Evolutionary conservation across 1,284 basidiomycete genomes (phyloP).

Genomic region (Melanopsichium pennsylvanicum): DNA sequence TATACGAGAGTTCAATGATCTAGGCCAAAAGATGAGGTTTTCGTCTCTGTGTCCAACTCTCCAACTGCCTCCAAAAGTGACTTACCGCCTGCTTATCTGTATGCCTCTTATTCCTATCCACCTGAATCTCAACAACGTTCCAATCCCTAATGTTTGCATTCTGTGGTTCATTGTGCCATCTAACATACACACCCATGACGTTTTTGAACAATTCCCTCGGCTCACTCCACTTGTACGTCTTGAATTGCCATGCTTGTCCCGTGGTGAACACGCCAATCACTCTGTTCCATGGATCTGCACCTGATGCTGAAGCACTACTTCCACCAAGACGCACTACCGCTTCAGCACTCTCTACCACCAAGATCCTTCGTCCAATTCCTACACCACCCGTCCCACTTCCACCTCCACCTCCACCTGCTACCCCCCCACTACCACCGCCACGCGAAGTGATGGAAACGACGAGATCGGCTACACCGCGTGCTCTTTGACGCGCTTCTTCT

Average conservation of each 20-base stretch:
- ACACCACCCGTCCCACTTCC: too few relatives aligned
- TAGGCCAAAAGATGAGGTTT: slow-evolving; percentile 50
- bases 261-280: slow-evolving; percentile 97
- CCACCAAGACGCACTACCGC: slow-evolving; percentile 86
- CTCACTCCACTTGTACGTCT: slow-evolving; percentile 93
- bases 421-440: slow-evolving; percentile 20
- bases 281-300: slow-evolving; percentile 72
- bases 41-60: slow-evolving; percentile 75
- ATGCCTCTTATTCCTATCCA: slow-evolving; percentile 72
- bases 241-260: slow-evolving; percentile 97
- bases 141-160: slow-evolving; percentile 90
- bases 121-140: slow-evolving; percentile 92
- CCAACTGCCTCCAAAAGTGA: slow-evolving; percentile 90
- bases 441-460: slow-evolving; percentile 58
- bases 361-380: slow-evolving; percentile 70
- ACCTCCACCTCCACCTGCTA: slow-evolving; percentile 16
- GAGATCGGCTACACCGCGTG: slow-evolving; percentile 49
- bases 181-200: slow-evolving; percentile 73
- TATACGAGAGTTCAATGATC: too few relatives aligned
- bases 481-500: slow-evolving; percentile 57
- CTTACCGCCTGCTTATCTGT: slow-evolving; percentile 94
- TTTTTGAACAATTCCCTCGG: slow-evolving; percentile 90
- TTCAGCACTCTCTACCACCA: slow-evolving; percentile 90
- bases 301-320: slow-evolving; percentile 27
- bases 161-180: slow-evolving; percentile 88